Conservation (phyloP, 495 filamentous ascomycete genomes). For the Lophiostoma macrostomum region DNA sequence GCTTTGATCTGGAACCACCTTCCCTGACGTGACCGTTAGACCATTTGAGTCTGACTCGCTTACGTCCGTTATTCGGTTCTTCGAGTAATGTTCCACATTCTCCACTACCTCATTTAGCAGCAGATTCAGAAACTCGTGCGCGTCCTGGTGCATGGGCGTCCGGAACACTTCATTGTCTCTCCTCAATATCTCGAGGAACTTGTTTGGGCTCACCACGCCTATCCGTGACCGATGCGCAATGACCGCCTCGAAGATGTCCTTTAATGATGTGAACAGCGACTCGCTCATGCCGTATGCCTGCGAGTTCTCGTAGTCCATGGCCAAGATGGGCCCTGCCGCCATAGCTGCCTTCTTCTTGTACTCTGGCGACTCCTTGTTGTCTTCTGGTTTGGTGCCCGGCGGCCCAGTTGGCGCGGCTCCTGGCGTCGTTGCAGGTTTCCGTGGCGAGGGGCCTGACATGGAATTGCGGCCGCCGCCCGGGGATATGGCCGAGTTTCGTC, state of each 20-base stretch:
- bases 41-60: constrained; percentile 6
- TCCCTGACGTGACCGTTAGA: constrained; percentile 22
- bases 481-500: constrained; percentile 26
- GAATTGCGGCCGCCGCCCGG: constrained; percentile 27
- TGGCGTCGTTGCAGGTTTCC: constrained; percentile 28
- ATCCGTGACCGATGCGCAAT: constrained; percentile 77
- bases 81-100: constrained; percentile 82
- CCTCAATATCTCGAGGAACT: constrained; percentile 90
- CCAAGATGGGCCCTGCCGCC: constrained; percentile 77
- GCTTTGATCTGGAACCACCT: constrained; percentile 17
- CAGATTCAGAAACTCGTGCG: constrained; percentile 93
- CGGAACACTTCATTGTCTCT: constrained; percentile 97
- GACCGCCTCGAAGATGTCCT: constrained; percentile 93
- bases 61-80: constrained; percentile 39
- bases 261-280: constrained; percentile 86
- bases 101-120: constrained; percentile 94
- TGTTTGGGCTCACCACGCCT: constrained; percentile 87
- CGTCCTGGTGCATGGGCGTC: constrained; percentile 95
- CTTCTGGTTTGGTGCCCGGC: constrained; percentile 58
- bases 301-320: constrained; percentile 75
- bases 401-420: constrained; percentile 27
- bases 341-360: constrained; percentile 96
- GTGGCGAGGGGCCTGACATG: constrained; percentile 31
- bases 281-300: constrained; percentile 88
- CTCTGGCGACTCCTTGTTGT: constrained; percentile 79